These are phyloP conservation scores for Colletotrichum camelliae DNA, from an alignment of 2,329 filamentous ascomycete genomes.

Conservation along the genomic window DNA sequence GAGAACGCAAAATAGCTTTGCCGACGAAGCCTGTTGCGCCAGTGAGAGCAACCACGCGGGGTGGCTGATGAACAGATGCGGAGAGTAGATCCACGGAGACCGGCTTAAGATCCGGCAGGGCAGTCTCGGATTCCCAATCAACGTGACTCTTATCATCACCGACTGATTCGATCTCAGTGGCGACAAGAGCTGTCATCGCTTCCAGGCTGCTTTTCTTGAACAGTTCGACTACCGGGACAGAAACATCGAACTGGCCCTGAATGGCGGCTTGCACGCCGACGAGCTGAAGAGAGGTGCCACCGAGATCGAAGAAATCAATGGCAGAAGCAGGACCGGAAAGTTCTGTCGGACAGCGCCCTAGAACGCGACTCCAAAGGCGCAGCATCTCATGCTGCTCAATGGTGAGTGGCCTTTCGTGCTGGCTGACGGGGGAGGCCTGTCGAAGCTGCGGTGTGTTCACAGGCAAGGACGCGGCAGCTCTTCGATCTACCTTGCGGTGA, in stretches of 20 bases:
- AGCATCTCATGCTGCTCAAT: not conserved
- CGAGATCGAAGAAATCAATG: not conserved
- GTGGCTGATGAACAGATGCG: not conserved
- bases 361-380: not conserved
- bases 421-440: no score
- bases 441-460: not conserved
- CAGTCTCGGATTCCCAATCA: not conserved
- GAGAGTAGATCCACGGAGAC: not conserved
- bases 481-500: not conserved
- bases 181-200: not conserved
- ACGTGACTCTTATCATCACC: not conserved
- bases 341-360: not conserved
- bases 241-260: not conserved
- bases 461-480: not conserved
- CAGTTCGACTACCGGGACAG: not conserved
- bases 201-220: not conserved
- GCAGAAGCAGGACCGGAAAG: not conserved
- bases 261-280: not conserved
- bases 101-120: not conserved
- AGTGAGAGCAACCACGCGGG: slow-evolving; percentile 11
- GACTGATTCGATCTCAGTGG: not conserved
- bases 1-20: slow-evolving; percentile 11
- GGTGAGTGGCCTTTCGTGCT: not conserved
- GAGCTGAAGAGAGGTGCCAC: not conserved
- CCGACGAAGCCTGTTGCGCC: slow-evolving; percentile 24